A percentile compares a stretch with the other conserved stretches of the same genome.
Conservation (phyloP, 768 basidiomycete genomes). For the Russula sp. region DNA sequence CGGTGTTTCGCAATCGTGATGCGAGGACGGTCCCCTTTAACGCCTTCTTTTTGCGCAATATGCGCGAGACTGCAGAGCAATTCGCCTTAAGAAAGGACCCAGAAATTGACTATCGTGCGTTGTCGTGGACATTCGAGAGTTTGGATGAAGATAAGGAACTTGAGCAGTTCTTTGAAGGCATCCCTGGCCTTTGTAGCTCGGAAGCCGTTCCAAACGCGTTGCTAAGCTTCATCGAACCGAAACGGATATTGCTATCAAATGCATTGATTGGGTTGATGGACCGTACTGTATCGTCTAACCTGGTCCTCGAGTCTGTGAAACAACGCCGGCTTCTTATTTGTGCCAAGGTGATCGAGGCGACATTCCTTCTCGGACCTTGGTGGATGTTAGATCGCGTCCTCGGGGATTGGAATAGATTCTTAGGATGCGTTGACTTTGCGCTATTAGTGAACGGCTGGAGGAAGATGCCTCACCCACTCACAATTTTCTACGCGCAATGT, state of each 20-base stretch:
- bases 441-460: not conserved
- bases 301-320: not conserved
- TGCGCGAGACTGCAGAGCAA: not conserved
- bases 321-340: slow-evolving; percentile 7
- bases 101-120: not conserved
- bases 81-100: not conserved
- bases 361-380: slow-evolving; percentile 5
- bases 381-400: not conserved
- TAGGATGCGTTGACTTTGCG: slow-evolving; percentile 4
- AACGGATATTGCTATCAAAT: not conserved
- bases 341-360: not conserved
- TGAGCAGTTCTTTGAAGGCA: slow-evolving; percentile 8
- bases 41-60: not conserved
- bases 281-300: slow-evolving; percentile 9
- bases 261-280: slow-evolving; percentile 3
- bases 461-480: not conserved
- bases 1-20: not conserved
- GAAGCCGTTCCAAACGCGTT: not conserved
- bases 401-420: not conserved
- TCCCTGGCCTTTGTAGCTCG: slow-evolving; percentile 3
- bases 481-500: slow-evolving; percentile 5
- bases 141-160: slow-evolving; percentile 7
- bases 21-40: not conserved
- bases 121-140: slow-evolving; percentile 1
- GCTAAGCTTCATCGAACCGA: not conserved